Percentiles rank a stretch among this genome's conserved stretches.
Evolutionary conservation across 768 basidiomycete species (phyloP).

Genomic region (Aureoboletus auriporus): DNA sequence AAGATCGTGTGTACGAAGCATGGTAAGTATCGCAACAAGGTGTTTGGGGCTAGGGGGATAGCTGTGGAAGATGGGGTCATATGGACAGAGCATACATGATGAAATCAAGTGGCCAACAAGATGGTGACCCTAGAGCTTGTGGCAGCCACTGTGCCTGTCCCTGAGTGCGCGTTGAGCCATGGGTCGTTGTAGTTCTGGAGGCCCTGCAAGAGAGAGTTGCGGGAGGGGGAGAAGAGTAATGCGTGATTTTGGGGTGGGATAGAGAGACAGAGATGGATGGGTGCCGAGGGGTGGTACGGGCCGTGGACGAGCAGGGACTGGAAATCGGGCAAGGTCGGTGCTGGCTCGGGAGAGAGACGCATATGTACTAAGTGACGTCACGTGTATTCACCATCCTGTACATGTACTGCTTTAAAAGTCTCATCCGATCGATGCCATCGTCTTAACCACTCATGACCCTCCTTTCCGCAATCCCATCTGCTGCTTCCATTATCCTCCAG

Average conservation of each 20-base stretch:
- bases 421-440: neutral
- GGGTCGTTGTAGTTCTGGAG: conserved; percentile 50
- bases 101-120: conserved; percentile 43
- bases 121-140: conserved; percentile 45
- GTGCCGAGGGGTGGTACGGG: conserved; percentile 60
- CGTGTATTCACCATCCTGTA: conserved; percentile 19
- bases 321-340: conserved; percentile 51
- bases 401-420: neutral
- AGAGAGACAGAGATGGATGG: conserved; percentile 63
- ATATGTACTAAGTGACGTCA: conserved; percentile 16
- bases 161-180: conserved; percentile 34
- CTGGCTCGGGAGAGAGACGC: conserved; percentile 40
- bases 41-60: conserved; percentile 63
- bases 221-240: conserved; percentile 54
- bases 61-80: conserved; percentile 32
- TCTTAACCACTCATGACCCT: conserved; percentile 10
- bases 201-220: conserved; percentile 36
- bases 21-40: conserved; percentile 47
- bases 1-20: conserved; percentile 35
- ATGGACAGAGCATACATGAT: conserved; percentile 1
- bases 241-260: conserved; percentile 30
- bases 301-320: conserved; percentile 61
- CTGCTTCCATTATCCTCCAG: conserved; percentile 10
- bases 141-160: conserved; percentile 33
- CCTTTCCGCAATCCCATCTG: conserved; percentile 10